These are phyloP conservation scores for Xylariaceae sp. DNA, from an alignment of 2,329 filamentous ascomycete genomes.

Conservation along the genomic window DNA sequence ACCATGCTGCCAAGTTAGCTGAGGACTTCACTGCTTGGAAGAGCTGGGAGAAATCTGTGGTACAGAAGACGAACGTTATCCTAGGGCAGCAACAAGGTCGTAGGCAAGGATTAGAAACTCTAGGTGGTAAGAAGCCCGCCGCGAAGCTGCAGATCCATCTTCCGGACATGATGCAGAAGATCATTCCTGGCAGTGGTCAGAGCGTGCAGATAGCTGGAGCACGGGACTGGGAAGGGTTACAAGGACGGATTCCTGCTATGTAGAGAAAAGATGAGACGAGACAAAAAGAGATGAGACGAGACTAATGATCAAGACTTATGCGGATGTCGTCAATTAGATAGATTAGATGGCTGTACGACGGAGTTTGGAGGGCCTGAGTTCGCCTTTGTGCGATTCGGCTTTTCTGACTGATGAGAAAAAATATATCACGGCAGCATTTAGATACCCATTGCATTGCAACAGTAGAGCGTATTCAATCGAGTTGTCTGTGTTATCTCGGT, in stretches of 20 bases:
- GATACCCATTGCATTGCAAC: slow-evolving; percentile 22
- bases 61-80: slow-evolving; percentile 45
- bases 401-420: background rate
- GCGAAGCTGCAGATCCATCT: slow-evolving; percentile 49
- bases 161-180: slow-evolving; percentile 43
- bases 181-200: slow-evolving; percentile 33
- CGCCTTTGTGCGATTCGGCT: background rate
- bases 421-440: slow-evolving; percentile 12
- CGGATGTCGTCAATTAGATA: background rate
- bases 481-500: slow-evolving; percentile 5
- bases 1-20: slow-evolving; percentile 58
- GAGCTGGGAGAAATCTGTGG: slow-evolving; percentile 51
- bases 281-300: background rate
- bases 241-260: slow-evolving; percentile 37
- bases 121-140: slow-evolving; percentile 33
- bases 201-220: slow-evolving; percentile 50
- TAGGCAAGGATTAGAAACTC: slow-evolving; percentile 26
- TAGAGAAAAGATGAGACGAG: background rate
- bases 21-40: slow-evolving; percentile 62
- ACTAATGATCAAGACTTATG: slow-evolving; percentile 1
- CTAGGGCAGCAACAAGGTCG: slow-evolving; percentile 19
- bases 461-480: slow-evolving; percentile 12
- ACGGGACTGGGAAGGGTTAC: slow-evolving; percentile 51
- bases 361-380: background rate
- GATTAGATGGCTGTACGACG: background rate